Conservation (phyloP, 2,329 filamentous ascomycete genomes). For the Fusarium protoensiforme region DNA sequence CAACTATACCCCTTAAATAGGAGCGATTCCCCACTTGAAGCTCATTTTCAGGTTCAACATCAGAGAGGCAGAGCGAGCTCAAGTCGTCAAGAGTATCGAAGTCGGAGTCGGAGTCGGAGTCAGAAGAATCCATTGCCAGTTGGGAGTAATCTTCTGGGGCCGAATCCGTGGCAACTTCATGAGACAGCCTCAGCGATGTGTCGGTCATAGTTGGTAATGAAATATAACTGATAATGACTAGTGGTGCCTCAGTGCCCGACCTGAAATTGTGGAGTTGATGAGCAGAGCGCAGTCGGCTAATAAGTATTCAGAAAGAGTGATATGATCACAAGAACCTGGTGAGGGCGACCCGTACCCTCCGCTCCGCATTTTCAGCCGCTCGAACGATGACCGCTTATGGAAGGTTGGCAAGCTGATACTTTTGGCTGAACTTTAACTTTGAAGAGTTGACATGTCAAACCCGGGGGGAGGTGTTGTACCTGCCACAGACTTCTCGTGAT, state of each 20-base stretch:
- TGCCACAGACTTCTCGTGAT: neutral
- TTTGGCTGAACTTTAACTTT: neutral
- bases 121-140: neutral
- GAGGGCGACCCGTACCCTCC: neutral
- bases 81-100: slow-evolving; percentile 4
- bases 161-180: neutral
- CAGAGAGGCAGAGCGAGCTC: neutral
- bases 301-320: neutral
- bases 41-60: neutral
- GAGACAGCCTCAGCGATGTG: neutral
- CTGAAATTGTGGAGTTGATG: neutral
- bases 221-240: neutral
- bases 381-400: neutral
- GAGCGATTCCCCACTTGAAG: neutral
- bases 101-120: slow-evolving; percentile 1
- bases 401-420: neutral
- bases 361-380: neutral
- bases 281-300: neutral
- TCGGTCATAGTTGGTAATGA: neutral
- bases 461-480: neutral
- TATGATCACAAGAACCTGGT: neutral
- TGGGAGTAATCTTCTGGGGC: neutral
- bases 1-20: slow-evolving; percentile 21
- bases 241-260: neutral
- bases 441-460: neutral